Percentiles rank a stretch among this genome's conserved stretches.
These are phyloP conservation scores for Salix brachista DNA, from an alignment of 345 rosid species.

Conservation along the genomic window DNA sequence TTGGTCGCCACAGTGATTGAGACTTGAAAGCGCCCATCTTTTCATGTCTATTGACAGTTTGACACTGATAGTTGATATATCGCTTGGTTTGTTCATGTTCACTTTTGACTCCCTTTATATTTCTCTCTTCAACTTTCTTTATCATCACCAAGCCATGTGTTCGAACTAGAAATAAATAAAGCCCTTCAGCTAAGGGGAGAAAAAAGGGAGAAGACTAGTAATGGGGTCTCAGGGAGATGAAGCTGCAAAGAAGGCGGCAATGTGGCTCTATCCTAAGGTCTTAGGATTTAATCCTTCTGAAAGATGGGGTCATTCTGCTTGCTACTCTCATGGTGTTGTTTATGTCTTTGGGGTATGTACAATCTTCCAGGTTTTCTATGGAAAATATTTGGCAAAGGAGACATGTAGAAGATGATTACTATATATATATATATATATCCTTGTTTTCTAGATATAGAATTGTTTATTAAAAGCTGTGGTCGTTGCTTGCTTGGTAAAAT, in stretches of 20 bases:
- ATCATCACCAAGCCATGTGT: conserved; percentile 25
- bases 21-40: conserved; percentile 86
- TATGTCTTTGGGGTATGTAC: conserved; percentile 65
- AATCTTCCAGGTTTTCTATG: not conserved
- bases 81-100: conserved; percentile 49
- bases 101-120: conserved; percentile 33
- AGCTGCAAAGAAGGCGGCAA: conserved; percentile 46
- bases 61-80: conserved; percentile 70
- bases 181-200: not conserved
- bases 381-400: conserved; percentile 18
- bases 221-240: conserved; percentile 51
- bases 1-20: conserved; percentile 62
- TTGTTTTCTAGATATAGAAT: conserved; percentile 34
- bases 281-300: conserved; percentile 38
- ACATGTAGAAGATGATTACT: conserved; percentile 1
- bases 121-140: conserved; percentile 16
- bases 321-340: conserved; percentile 52
- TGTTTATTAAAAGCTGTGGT: not conserved
- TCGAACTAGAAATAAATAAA: conserved; percentile 1
- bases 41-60: conserved; percentile 70
- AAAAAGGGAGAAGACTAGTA: not conserved
- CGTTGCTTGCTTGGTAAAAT: not conserved
- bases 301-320: conserved; percentile 86
- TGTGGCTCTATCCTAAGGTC: conserved; percentile 67
- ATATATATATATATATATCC: not conserved